Evolutionary conservation across 306 rosid species (phyloP).

Genomic region (Sesbania bispinosa): DNA sequence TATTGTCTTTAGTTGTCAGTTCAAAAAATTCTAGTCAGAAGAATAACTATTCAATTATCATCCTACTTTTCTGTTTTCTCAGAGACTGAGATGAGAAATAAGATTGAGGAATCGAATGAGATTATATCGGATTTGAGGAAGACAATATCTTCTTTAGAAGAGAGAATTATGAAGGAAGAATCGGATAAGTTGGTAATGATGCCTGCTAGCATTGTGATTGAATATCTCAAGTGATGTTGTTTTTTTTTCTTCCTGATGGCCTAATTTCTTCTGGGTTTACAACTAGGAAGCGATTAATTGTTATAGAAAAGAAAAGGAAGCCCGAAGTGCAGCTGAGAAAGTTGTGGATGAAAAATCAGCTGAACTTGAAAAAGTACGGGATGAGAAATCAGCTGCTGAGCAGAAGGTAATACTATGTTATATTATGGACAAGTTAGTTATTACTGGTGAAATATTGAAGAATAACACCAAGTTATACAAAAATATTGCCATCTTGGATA

Average conservation of each 20-base stretch:
- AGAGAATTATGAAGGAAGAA: constrained; percentile 59
- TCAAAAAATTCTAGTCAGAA: background rate
- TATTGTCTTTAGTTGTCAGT: background rate
- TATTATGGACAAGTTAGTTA: background rate
- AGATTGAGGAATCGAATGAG: constrained; percentile 47
- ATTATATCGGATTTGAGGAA: constrained; percentile 43
- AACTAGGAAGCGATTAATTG: constrained; percentile 65
- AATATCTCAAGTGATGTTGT: background rate
- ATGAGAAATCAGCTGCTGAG: constrained; percentile 63
- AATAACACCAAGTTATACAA: background rate
- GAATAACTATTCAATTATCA: constrained; percentile 7
- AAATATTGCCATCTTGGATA: background rate
- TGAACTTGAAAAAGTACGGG: constrained; percentile 60
- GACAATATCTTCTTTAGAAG: constrained; percentile 51
- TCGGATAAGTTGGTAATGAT: constrained; percentile 66
- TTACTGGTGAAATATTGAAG: background rate
- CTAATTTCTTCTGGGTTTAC: constrained; percentile 10
- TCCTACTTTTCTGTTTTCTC: constrained; percentile 28
- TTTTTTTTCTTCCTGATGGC: background rate
- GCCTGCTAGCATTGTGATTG: background rate
- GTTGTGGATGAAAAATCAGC: constrained; percentile 51
- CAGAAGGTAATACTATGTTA: constrained; percentile 43
- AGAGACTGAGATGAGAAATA: constrained; percentile 69
- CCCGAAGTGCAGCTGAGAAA: constrained; percentile 59
- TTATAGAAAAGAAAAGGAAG: constrained; percentile 62